Conservation (phyloP, 2,329 filamentous ascomycete species). For the Aspergillus sergii region DNA sequence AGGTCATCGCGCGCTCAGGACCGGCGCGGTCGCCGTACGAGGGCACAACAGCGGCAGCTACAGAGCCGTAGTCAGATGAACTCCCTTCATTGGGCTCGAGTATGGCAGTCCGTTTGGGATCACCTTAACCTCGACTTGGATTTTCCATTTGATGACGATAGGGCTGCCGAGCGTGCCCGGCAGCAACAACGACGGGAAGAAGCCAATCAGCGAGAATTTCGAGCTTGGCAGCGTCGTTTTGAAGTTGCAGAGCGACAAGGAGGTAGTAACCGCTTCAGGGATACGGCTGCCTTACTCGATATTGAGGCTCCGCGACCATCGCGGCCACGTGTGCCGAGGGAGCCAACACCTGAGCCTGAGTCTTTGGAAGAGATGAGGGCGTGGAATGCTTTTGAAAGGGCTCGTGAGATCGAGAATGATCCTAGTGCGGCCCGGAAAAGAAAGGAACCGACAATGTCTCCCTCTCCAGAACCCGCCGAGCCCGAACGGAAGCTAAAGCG, state of each 20-base stretch:
- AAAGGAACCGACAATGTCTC: slow-evolving; percentile 70
- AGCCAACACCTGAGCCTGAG: slow-evolving; percentile 62
- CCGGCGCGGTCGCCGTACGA: slow-evolving; percentile 54
- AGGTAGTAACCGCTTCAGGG: slow-evolving; percentile 70
- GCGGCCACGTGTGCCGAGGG: slow-evolving; percentile 41
- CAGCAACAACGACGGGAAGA: slow-evolving; percentile 51
- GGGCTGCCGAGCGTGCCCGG: slow-evolving; percentile 60
- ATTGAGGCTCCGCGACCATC: slow-evolving; percentile 47
- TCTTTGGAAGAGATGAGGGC: slow-evolving; percentile 78
- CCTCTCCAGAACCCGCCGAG: slow-evolving; percentile 68
- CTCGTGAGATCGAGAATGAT: slow-evolving; percentile 67
- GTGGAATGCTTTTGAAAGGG: slow-evolving; percentile 89
- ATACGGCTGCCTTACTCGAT: slow-evolving; percentile 65
- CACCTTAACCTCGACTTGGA: slow-evolving; percentile 76
- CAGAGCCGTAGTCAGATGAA: slow-evolving; percentile 45
- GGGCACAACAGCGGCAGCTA: slow-evolving; percentile 47
- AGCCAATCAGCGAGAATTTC: slow-evolving; percentile 59
- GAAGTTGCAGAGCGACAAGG: slow-evolving; percentile 80
- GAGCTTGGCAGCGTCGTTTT: slow-evolving; percentile 81
- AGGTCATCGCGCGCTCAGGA: slow-evolving; percentile 33
- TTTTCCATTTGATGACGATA: slow-evolving; percentile 79
- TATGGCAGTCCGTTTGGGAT: slow-evolving; percentile 91
- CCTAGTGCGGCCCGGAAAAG: slow-evolving; percentile 50
- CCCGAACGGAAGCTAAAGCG: slow-evolving; percentile 85
- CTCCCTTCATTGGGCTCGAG: slow-evolving; percentile 68